A percentile compares a stretch with the other conserved stretches of the same genome.
Conservation (phyloP, 139 green algal genomes). For the Ulvella scutata region DNA sequence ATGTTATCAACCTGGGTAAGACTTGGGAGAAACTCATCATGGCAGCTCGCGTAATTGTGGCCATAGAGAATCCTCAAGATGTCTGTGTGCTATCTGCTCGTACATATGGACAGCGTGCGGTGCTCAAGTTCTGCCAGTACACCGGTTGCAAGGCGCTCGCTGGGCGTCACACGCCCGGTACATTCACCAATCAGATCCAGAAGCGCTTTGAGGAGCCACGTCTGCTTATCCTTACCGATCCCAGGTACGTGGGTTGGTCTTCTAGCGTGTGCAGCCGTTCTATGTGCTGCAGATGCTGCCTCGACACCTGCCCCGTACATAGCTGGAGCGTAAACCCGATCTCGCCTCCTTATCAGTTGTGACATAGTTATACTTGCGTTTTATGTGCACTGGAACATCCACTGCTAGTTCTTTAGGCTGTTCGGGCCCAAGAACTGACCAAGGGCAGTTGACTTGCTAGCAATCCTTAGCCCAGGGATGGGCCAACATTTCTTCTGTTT, state of each 20-base stretch:
- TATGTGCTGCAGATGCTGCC: not conserved
- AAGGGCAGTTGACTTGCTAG: no score
- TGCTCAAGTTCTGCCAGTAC: slow-evolving; percentile 99
- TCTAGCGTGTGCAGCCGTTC: not conserved
- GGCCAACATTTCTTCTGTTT: no score
- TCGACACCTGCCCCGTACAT: no score
- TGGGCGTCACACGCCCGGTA: slow-evolving; percentile 96
- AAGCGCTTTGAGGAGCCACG: slow-evolving; percentile 94
- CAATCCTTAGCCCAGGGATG: no score
- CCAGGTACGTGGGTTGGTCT: slow-evolving; percentile 45
- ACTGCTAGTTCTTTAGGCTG: no score
- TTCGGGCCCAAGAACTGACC: no score
- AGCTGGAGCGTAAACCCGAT: no score
- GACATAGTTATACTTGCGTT: no score
- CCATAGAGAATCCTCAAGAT: slow-evolving; percentile 90
- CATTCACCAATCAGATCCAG: slow-evolving; percentile 99
- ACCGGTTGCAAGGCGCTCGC: slow-evolving; percentile 80
- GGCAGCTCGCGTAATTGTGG: slow-evolving; percentile 93
- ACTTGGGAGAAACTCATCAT: slow-evolving; percentile 99
- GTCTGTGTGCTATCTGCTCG: slow-evolving; percentile 61
- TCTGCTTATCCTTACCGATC: slow-evolving; percentile 92
- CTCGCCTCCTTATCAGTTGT: no score
- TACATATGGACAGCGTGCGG: slow-evolving; percentile 88
- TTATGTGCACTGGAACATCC: no score
- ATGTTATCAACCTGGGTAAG: slow-evolving; percentile 97